Evolutionary conservation across 495 filamentous ascomycete genomes (phyloP), one percentile per base, ranked within the genome.

Genomic region (Achaetomiella virescens): DNA sequence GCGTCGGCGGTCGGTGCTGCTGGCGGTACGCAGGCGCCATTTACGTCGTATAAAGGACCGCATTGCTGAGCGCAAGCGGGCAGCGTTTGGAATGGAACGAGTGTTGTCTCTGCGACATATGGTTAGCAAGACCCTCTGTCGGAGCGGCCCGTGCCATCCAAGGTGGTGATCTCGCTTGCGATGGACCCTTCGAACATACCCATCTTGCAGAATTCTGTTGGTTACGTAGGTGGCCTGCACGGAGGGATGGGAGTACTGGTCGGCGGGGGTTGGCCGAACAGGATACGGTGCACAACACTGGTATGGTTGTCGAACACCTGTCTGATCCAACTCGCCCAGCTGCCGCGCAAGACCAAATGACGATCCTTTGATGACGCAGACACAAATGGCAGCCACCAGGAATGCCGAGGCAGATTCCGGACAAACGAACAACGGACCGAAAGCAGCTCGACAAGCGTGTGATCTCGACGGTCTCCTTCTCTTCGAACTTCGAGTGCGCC

Each of bases 21-120:
- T 5, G 78, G 75, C 4, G 75, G 75, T 0, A 75, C 73, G 61
- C 79, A 82, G 48, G 67, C 74, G 57, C 78, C 79, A 59, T 82
- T 80, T 11, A 74, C 79, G 62, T 81, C 78, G 61, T 72, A 81
- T 35, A 82, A 72, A 1, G 63, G 55, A 18, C 78, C 78, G 58
- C 79, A 82, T 17, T 59, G 29, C 1, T 62, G 61, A 3, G 71
- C 75, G 54, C 79, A 82, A 1, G 77, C 59, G 38, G 78, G 77
- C 43, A 82, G 63, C 21, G 64, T 55, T 24, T 61, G 63, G 54
- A 76, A 69, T 41, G 78, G 77, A 21, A 80, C 68, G 44, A 77
- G 55, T n/a, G 74, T 77, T 7, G 73, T 75, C 41, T 68, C 63
- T 43, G 45, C 40, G 17, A 48, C 27, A 11, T 2, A 20, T 1